Percentiles rank a stretch among this genome's conserved stretches.
These are phyloP conservation scores for Chaetomiaceae sp. DNA, from an alignment of 2,329 filamentous ascomycete genomes.

Conservation along the genomic window DNA sequence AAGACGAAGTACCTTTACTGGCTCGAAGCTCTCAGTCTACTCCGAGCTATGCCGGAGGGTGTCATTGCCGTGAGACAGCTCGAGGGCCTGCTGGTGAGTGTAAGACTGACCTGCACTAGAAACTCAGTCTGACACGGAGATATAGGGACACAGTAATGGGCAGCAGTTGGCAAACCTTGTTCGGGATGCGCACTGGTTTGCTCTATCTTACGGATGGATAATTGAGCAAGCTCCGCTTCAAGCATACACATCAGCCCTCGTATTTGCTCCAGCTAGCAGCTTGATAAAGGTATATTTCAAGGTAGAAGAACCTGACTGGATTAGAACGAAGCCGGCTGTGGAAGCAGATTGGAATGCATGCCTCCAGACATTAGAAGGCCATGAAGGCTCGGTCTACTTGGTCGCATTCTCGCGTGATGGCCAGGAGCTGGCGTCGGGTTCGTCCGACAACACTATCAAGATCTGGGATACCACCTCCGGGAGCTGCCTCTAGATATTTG, in stretches of 20 bases:
- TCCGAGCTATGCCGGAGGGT: constrained; percentile 13
- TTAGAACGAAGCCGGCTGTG: constrained; percentile 8
- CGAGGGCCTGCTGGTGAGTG: constrained; percentile 11
- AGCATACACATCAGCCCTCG: constrained; percentile 19
- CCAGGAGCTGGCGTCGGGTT: no score
- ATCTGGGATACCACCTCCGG: no score
- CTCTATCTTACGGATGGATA: constrained; percentile 8
- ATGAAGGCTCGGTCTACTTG: no score
- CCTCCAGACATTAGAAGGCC: no score
- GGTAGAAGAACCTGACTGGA: constrained; percentile 15
- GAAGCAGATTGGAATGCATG: neutral
- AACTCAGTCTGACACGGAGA: neutral
- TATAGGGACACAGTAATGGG: neutral
- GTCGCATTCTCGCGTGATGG: no score
- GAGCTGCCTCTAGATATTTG: no score
- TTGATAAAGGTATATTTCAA: constrained; percentile 12
- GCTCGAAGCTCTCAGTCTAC: constrained; percentile 20
- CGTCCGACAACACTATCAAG: no score
- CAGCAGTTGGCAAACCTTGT: constrained; percentile 2
- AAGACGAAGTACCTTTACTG: constrained; percentile 21
- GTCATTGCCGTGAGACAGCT: constrained; percentile 16
- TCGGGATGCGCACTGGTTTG: constrained; percentile 18
- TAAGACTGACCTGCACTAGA: constrained; percentile 2
- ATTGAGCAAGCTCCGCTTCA: constrained; percentile 21
- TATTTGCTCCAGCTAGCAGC: constrained; percentile 18